phyloP scores from a whole-genome alignment of 2,329 filamentous ascomycete species.

The Stagonosporopsis rhizophila region DNA sequence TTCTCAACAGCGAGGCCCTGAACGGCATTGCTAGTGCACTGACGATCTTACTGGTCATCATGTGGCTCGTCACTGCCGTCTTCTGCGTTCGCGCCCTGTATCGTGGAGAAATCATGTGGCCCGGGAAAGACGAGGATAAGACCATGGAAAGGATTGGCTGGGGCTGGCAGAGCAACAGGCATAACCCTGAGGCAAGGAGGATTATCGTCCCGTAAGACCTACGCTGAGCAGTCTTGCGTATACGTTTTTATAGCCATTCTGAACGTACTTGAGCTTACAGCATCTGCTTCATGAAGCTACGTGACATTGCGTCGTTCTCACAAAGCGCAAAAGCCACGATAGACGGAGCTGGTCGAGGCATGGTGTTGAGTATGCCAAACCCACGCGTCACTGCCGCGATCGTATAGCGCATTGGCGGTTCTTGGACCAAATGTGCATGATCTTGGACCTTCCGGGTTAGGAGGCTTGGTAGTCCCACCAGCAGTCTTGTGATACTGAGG shows the following conservation, averaged over 20 bases:
- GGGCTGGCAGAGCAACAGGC: conserved; percentile 33
- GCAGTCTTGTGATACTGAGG: conserved; percentile 10
- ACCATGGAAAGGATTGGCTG: conserved; percentile 35
- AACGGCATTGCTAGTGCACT: conserved; percentile 63
- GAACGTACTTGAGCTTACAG: neutral
- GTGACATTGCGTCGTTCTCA: neutral
- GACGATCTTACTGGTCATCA: conserved; percentile 61
- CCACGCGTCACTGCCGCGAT: neutral
- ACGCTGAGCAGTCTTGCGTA: neutral
- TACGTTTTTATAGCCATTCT: neutral
- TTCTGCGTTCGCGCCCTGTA: conserved; percentile 60
- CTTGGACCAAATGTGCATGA: conserved; percentile 6
- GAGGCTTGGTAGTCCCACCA: conserved; percentile 10
- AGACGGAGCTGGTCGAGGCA: neutral
- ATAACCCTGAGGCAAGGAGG: conserved; percentile 22
- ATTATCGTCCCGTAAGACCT: conserved; percentile 6
- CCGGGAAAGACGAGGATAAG: conserved; percentile 53
- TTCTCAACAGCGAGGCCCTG: conserved; percentile 60
- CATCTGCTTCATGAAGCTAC: neutral
- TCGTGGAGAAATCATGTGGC: conserved; percentile 61
- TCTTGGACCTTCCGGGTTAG: conserved; percentile 12
- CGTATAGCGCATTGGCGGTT: conserved; percentile 24
- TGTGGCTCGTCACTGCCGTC: conserved; percentile 62
- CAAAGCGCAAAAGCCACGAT: neutral
- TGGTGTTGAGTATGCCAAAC: conserved; percentile 11